These are phyloP conservation scores for Botrytis medusae DNA, from an alignment of 2,329 filamentous ascomycete species.

Conservation along the genomic window DNA sequence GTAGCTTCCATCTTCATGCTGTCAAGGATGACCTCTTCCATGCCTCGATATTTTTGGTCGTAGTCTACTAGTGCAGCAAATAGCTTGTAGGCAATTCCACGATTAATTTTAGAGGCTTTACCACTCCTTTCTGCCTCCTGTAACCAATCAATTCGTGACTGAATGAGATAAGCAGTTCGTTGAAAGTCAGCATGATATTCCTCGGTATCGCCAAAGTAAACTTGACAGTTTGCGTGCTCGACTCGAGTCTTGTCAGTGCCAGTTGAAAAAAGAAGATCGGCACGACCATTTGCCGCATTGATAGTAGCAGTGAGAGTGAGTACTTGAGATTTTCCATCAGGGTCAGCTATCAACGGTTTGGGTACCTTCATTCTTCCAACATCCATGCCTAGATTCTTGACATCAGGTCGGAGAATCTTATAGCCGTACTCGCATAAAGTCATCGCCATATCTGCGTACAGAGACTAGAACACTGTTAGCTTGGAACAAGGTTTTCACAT, in stretches of 20 bases:
- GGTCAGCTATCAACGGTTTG: slow-evolving; percentile 62
- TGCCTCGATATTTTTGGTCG: slow-evolving; percentile 53
- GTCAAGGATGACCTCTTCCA: slow-evolving; percentile 57
- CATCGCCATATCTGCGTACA: slow-evolving; percentile 62
- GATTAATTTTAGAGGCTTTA: slow-evolving; percentile 69
- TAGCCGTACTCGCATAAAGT: slow-evolving; percentile 57
- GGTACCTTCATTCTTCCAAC: slow-evolving; percentile 65
- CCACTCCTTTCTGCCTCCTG: slow-evolving; percentile 20
- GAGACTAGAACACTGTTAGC: slow-evolving; percentile 37
- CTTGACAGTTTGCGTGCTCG: slow-evolving; percentile 18
- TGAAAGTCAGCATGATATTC: slow-evolving; percentile 15
- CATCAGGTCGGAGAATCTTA: slow-evolving; percentile 40
- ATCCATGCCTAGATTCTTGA: slow-evolving; percentile 51
- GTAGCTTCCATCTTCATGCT: slow-evolving; percentile 50
- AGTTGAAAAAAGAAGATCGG: slow-evolving; percentile 58
- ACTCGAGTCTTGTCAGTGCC: slow-evolving; percentile 40
- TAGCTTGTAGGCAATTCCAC: slow-evolving; percentile 69
- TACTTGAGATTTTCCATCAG: slow-evolving; percentile 30
- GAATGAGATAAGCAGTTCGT: slow-evolving; percentile 21
- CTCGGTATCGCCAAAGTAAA: slow-evolving; percentile 18
- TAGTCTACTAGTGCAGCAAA: slow-evolving; percentile 60
- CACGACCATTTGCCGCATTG: slow-evolving; percentile 54
- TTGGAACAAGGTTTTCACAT: slow-evolving; percentile 4
- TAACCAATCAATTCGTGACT: slow-evolving; percentile 21
- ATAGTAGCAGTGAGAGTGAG: slow-evolving; percentile 61